Evolutionary conservation across 228 moss, liverwort and hornwort species (phyloP).

Genomic region (Sphagnum magellanicum): DNA sequence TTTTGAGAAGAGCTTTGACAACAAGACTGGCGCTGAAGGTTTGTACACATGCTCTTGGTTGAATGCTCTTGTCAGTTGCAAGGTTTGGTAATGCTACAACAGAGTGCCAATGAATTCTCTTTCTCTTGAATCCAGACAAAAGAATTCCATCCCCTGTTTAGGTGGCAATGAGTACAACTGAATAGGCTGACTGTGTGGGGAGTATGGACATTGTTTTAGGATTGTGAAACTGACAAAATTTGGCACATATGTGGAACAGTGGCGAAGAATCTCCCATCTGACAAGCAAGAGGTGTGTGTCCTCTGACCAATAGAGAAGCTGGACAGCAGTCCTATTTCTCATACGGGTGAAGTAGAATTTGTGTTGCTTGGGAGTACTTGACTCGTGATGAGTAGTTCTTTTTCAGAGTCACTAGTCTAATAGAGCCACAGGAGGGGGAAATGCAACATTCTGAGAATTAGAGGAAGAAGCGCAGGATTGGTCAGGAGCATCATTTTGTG

Average conservation of each 20-base stretch:
- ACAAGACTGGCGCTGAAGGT: conserved; percentile 28
- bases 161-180: background rate
- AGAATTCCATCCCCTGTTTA: background rate
- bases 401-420: too few relatives aligned
- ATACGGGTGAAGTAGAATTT: too few relatives aligned
- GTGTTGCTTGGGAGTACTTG: too few relatives aligned
- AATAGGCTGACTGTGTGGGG: background rate
- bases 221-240: background rate
- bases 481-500: background rate
- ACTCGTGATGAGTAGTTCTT: background rate
- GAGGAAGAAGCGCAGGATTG: background rate
- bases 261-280: conserved; percentile 3
- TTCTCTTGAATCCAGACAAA: background rate
- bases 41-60: background rate
- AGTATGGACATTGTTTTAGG: background rate
- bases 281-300: conserved; percentile 6
- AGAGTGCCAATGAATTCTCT: conserved; percentile 1
- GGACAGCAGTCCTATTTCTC: too few relatives aligned
- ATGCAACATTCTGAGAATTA: background rate
- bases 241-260: background rate
- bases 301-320: too few relatives aligned
- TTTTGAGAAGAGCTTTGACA: conserved; percentile 84
- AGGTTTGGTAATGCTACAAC: background rate
- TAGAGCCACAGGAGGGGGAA: too few relatives aligned
- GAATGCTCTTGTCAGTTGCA: background rate